Evolutionary conservation across 192 early-diverging fungal species (phyloP), one percentile per base, ranked within the genome.

Genomic region (Ambispora gerdemannii): DNA sequence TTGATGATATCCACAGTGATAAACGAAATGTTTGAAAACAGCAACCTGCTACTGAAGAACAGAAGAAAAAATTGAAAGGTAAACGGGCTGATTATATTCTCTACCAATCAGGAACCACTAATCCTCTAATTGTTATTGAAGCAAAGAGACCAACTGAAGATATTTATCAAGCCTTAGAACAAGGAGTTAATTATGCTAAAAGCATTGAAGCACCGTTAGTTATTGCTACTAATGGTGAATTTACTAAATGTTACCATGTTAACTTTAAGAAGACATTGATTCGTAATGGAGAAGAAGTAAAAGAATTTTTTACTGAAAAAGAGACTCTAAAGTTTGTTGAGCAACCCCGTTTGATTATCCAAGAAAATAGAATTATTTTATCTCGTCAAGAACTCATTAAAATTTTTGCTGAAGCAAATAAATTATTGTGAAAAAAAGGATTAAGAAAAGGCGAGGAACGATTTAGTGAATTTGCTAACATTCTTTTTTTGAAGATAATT

Each of bases 181-280:
- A 47, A 47, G 43, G 43, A 47, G 43, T 47, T 47, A 47, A 47
- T 47, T 47, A 47, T 47, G 43, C 43, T 47, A 47, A 47, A 47
- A 47, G 17, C 43, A 47, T 47, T 17, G 43, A 47, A 47, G 43
- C 43, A 47, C 43, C 43, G 6, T 47, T 47, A 17, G 43, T 47
- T 47, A 47, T 47, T 47, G 43, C 43, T 17, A 47, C 43, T 47
- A 47, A 47, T 47, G 43, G 43, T 6, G 43, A 47, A 47, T 47
- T 47, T 47, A 47, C 43, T 17, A 47, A 47, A 17, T 6, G 8
- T 47, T 47, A 47, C 17, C 43, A 47, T 47, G 17, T 47, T 47
- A 47, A 47, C 43, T 47, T 47, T 17, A 6, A 47, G 17, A 47
- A 17, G 17, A 47, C 43, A 10, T 47, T 47, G 17, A 47, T 17